Conservation (phyloP, 208 protist genomes). For the Naegleria lovaniensis region DNA sequence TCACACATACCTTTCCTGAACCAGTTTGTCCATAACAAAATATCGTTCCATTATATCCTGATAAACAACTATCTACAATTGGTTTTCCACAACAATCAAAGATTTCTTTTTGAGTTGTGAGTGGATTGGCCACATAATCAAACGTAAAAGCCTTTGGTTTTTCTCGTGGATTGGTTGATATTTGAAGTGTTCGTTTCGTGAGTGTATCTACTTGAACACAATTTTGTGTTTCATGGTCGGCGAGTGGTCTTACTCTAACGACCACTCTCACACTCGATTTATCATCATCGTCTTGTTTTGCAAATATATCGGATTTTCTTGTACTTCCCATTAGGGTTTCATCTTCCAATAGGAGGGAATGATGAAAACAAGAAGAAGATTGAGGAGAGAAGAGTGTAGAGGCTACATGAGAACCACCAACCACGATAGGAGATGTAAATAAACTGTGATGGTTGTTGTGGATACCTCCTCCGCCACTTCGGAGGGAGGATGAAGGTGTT, state of each 20-base stretch:
- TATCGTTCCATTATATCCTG: slow-evolving; percentile 78
- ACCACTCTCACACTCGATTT: slow-evolving; percentile 19
- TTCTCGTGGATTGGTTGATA: not conserved
- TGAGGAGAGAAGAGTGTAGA: not conserved
- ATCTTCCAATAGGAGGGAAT: not conserved
- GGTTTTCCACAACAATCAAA: slow-evolving; percentile 64
- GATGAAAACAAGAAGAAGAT: not conserved
- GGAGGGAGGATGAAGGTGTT: not conserved
- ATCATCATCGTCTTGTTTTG: not conserved
- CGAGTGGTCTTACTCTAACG: not conserved
- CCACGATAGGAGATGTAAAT: too few relatives aligned
- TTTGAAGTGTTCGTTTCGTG: not conserved
- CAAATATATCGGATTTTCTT: not conserved
- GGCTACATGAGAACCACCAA: not conserved
- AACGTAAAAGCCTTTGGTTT: slow-evolving; percentile 46
- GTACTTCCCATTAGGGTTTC: not conserved
- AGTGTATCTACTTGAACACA: too few relatives aligned
- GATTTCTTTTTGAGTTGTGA: slow-evolving; percentile 70
- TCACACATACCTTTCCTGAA: slow-evolving; percentile 88
- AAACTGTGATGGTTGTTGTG: not conserved
- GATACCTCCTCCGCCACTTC: not conserved
- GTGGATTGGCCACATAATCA: slow-evolving; percentile 44
- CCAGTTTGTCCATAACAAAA: slow-evolving; percentile 88
- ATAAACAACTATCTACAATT: slow-evolving; percentile 73
- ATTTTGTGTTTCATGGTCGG: not conserved